A percentile compares a stretch with the other conserved stretches of the same genome.
These are phyloP conservation scores for Dendrostoma leiphaemia DNA, from an alignment of 2,329 filamentous ascomycete species.

Conservation along the genomic window DNA sequence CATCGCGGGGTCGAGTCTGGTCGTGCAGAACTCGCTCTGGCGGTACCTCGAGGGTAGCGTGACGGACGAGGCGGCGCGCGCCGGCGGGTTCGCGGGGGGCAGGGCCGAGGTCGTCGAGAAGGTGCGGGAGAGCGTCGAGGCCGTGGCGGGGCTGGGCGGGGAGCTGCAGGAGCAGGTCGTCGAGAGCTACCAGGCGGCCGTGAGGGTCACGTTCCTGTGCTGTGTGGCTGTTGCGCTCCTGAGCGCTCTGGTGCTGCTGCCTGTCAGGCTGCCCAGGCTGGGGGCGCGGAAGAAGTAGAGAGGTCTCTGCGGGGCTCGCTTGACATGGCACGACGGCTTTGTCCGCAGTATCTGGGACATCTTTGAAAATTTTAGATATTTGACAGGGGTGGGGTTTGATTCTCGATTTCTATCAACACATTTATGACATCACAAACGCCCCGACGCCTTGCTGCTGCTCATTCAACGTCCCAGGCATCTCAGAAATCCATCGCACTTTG, in stretches of 20 bases:
- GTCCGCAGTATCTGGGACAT: too few relatives aligned
- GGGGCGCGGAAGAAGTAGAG: conserved; percentile 37
- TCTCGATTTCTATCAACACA: too few relatives aligned
- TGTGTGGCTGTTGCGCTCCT: conserved; percentile 46
- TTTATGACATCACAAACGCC: too few relatives aligned
- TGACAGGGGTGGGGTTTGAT: too few relatives aligned
- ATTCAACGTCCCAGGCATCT: too few relatives aligned
- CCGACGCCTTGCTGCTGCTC: too few relatives aligned
- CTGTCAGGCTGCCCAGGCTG: conserved; percentile 53
- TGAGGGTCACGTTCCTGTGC: conserved; percentile 45
- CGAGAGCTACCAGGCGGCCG: conserved; percentile 49
- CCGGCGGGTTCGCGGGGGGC: conserved; percentile 25
- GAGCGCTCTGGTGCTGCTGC: conserved; percentile 45
- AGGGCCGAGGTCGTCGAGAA: conserved; percentile 53
- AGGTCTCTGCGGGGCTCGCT: too few relatives aligned
- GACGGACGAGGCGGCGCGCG: conserved; percentile 40
- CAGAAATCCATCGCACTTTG: too few relatives aligned
- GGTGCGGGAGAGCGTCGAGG: conserved; percentile 55
- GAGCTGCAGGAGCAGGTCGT: conserved; percentile 54
- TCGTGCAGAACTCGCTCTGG: conserved; percentile 69
- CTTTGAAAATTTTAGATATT: too few relatives aligned
- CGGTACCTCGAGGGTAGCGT: conserved; percentile 59
- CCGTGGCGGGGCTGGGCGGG: conserved; percentile 43
- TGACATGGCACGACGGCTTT: too few relatives aligned
- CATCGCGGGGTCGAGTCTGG: conserved; percentile 68